These are phyloP conservation scores for Salix arbutifolia DNA, from an alignment of 345 rosid species.

Conservation along the genomic window DNA sequence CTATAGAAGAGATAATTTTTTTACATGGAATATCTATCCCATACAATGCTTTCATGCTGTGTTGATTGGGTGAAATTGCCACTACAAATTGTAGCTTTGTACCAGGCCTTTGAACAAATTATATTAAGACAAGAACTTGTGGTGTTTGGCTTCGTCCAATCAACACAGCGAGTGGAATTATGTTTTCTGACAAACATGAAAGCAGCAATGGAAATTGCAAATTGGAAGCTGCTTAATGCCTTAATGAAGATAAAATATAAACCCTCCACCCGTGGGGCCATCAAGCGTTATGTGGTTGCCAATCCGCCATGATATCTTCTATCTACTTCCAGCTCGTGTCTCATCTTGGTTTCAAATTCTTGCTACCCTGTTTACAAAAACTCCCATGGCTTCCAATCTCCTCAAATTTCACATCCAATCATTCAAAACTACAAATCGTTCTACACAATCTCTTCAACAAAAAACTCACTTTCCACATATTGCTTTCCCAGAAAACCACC, in stretches of 20 bases:
- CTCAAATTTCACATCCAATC: slow-evolving; percentile 30
- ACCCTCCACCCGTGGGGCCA: background rate
- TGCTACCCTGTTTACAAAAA: background rate
- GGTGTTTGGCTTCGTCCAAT: background rate
- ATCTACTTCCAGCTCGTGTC: background rate
- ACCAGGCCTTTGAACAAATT: background rate
- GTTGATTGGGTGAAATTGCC: background rate
- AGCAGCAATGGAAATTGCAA: background rate
- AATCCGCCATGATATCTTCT: background rate
- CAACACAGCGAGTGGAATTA: background rate
- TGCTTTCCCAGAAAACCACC: background rate
- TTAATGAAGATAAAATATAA: background rate
- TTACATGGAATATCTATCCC: too few relatives aligned
- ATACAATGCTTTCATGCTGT: too few relatives aligned
- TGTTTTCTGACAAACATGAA: background rate
- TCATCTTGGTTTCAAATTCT: background rate
- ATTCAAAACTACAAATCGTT: slow-evolving; percentile 11
- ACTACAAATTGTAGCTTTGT: background rate
- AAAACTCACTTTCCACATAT: background rate
- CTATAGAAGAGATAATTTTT: too few relatives aligned
- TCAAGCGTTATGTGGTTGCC: background rate
- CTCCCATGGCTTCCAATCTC: slow-evolving; percentile 37
- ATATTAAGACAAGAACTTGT: background rate
- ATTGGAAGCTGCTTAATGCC: too few relatives aligned
- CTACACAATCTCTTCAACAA: slow-evolving; percentile 10